Evolutionary conservation across 768 basidiomycete genomes (phyloP).

Genomic region (Harrya chromipes): DNA sequence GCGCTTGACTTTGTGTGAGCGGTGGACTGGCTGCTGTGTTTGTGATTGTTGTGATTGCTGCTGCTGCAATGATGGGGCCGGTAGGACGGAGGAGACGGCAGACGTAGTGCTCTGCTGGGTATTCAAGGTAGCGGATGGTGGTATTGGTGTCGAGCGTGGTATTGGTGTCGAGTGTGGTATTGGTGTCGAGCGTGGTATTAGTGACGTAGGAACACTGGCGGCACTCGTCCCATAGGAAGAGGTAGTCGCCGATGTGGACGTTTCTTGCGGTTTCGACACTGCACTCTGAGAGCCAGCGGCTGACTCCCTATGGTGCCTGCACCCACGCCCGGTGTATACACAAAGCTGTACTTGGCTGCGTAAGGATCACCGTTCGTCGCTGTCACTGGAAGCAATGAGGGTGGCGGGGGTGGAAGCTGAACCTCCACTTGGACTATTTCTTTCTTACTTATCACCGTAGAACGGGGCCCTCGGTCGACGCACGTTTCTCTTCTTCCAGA

Average conservation of each 20-base stretch:
- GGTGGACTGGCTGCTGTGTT: not conserved
- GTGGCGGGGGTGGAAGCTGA: conserved; percentile 18
- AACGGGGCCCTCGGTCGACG: conserved; percentile 57
- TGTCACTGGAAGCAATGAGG: conserved; percentile 16
- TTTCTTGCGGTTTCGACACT: conserved; percentile 1
- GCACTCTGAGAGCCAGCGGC: conserved; percentile 8
- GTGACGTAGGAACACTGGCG: not conserved
- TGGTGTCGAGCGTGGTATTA: not conserved
- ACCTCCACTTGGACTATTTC: conserved; percentile 53
- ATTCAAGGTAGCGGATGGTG: conserved; percentile 1
- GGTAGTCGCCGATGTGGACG: too few species aligned
- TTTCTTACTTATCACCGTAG: conserved; percentile 63
- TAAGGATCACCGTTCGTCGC: conserved; percentile 5
- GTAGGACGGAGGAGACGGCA: not conserved
- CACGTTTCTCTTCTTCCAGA: conserved; percentile 50
- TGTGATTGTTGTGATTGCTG: conserved; percentile 1
- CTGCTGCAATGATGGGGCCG: not conserved
- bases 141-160: not conserved
- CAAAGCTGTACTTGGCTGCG: conserved; percentile 18
- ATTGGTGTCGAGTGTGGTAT: too few species aligned
- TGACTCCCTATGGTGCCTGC: conserved; percentile 11
- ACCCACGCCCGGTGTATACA: conserved; percentile 12
- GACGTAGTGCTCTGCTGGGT: not conserved
- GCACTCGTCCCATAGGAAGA: not conserved
- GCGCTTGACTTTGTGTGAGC: not conserved